phyloP scores from a whole-genome alignment of 2,329 filamentous ascomycete genomes.

The Ceratocystis harringtonii region DNA sequence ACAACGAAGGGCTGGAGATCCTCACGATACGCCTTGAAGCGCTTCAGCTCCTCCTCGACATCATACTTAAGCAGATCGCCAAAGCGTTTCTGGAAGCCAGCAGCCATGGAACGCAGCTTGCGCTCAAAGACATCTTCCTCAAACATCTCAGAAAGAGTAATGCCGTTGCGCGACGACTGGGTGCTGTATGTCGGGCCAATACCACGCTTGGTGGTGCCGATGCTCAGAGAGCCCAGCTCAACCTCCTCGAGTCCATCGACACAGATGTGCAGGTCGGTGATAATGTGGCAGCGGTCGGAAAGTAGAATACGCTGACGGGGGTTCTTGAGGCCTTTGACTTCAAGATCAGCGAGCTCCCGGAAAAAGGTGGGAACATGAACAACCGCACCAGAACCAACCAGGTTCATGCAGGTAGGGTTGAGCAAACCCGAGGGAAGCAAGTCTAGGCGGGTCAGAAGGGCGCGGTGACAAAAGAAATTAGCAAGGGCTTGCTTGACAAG shows the following conservation, averaged over 20 bases:
- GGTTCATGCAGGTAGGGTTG: conserved; percentile 54
- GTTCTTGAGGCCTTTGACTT: conserved; percentile 26
- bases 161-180: conserved; percentile 40
- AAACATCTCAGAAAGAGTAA: conserved; percentile 54
- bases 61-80: conserved; percentile 51
- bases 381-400: conserved; percentile 56
- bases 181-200: conserved; percentile 20
- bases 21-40: conserved; percentile 43
- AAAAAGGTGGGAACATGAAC: conserved; percentile 39
- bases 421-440: conserved; percentile 46
- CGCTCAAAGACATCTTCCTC: conserved; percentile 49
- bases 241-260: conserved; percentile 55
- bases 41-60: conserved; percentile 51
- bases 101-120: conserved; percentile 46
- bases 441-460: not conserved
- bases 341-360: conserved; percentile 27
- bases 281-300: conserved; percentile 46
- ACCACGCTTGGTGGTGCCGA: conserved; percentile 27
- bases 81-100: conserved; percentile 52
- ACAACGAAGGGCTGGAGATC: conserved; percentile 46
- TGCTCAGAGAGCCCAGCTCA: conserved; percentile 29
- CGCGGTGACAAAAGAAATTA: not conserved
- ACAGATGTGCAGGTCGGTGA: conserved; percentile 49
- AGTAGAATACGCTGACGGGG: conserved; percentile 42
- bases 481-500: not conserved